These are phyloP conservation scores for Neltuma alba DNA, from an alignment of 306 rosid genomes.

Conservation along the genomic window DNA sequence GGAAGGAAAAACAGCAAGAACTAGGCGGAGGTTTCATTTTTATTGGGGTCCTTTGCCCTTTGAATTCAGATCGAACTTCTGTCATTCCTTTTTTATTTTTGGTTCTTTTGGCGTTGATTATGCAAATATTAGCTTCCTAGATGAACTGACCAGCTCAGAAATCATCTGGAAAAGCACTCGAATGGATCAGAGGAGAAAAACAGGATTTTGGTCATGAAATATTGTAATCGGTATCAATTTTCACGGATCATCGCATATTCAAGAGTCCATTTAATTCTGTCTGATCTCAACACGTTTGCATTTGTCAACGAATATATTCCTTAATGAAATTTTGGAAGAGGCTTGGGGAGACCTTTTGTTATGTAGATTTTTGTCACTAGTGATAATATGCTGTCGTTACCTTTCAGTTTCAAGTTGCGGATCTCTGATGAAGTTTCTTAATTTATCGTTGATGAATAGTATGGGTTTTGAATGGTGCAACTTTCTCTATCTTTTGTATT, in stretches of 20 bases:
- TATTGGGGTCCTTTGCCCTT: not conserved
- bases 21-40: not conserved
- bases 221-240: not conserved
- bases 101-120: not conserved
- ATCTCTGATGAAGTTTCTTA: not conserved
- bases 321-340: not conserved
- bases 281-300: not conserved
- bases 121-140: not conserved
- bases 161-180: not conserved
- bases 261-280: no score
- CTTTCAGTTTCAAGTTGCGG: not conserved
- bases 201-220: not conserved
- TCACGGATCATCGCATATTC: not conserved
- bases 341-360: not conserved
- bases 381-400: not conserved
- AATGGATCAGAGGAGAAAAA: not conserved
- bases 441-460: not conserved
- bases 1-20: not conserved
- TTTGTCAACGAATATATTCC: not conserved
- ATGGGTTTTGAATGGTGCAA: not conserved
- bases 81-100: not conserved
- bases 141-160: not conserved
- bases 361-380: not conserved
- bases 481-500: not conserved
- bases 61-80: not conserved